phyloP scores from a whole-genome alignment of 1,139 yeast genomes.

The Pichia sp. region DNA sequence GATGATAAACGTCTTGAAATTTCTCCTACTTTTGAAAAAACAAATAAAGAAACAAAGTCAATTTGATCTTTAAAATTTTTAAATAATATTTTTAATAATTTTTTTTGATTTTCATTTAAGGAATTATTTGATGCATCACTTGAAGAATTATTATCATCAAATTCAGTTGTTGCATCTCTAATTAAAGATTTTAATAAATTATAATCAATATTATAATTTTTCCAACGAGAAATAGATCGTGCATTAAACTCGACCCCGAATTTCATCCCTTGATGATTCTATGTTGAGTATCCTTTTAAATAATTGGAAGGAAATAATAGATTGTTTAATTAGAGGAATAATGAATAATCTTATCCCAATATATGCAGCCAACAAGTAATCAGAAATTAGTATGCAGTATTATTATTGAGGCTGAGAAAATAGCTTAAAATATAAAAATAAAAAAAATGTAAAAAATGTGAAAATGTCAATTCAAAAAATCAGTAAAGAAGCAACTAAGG shows the following conservation, averaged over 20 bases:
- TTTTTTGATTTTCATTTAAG: slow-evolving; percentile 19
- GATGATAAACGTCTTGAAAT: slow-evolving; percentile 27
- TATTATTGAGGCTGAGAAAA: too few relatives aligned
- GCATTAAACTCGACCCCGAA: slow-evolving; percentile 72
- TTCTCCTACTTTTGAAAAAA: slow-evolving; percentile 63
- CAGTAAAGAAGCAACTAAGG: too few relatives aligned
- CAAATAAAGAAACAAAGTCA: slow-evolving; percentile 43
- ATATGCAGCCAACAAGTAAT: too few relatives aligned
- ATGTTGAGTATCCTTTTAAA: neutral
- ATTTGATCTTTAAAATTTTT: slow-evolving; percentile 33
- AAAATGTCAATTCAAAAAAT: too few relatives aligned
- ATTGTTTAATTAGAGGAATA: too few relatives aligned
- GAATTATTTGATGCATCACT: slow-evolving; percentile 4
- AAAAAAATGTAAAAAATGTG: too few relatives aligned
- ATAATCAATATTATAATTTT: slow-evolving; percentile 73
- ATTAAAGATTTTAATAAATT: slow-evolving; percentile 64
- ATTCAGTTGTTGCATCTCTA: slow-evolving; percentile 40
- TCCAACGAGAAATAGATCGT: slow-evolving; percentile 86
- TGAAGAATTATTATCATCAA: slow-evolving; percentile 12
- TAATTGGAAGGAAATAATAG: too few relatives aligned
- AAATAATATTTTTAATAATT: slow-evolving; percentile 23
- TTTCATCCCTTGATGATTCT: slow-evolving; percentile 47
- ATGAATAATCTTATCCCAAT: too few relatives aligned
- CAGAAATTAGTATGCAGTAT: too few relatives aligned
- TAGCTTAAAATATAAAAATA: too few relatives aligned